Conservation (phyloP, 208 protist genomes). For the Plasmodiophora brassicae region DNA sequence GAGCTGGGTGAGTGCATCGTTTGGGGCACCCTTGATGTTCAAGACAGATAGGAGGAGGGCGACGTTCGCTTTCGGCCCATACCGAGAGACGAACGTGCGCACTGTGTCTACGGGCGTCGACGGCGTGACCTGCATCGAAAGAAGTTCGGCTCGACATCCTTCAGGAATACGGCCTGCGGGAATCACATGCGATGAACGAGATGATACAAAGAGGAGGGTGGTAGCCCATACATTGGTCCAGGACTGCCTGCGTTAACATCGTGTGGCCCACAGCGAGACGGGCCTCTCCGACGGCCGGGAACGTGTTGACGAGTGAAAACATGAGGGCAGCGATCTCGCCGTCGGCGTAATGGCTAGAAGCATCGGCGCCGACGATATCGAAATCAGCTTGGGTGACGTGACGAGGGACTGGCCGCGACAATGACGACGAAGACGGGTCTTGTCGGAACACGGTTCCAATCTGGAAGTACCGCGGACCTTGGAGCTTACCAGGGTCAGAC, state of each 20-base stretch:
- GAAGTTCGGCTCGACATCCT: too few species aligned
- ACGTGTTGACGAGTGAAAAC: background rate
- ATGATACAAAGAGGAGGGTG: too few species aligned
- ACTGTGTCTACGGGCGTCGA: background rate
- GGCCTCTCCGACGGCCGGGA: background rate
- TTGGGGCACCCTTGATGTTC: background rate
- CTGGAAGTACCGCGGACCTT: background rate
- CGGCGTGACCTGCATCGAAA: too few species aligned
- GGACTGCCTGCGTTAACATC: background rate
- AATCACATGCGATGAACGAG: background rate
- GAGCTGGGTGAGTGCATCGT: background rate
- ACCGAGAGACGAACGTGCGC: background rate
- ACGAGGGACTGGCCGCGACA: background rate
- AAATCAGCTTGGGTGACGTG: constrained; percentile 27
- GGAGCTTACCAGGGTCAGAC: too few species aligned
- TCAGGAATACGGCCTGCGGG: background rate
- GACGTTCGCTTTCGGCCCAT: background rate
- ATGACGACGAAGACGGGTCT: too few species aligned
- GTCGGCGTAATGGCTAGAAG: background rate
- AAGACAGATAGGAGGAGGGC: background rate
- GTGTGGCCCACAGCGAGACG: background rate
- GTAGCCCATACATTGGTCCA: too few species aligned
- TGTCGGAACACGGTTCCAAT: constrained; percentile 12
- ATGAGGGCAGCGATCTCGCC: background rate
- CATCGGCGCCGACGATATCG: background rate